These are phyloP conservation scores for Tetrahymena borealis DNA, from an alignment of 73 alveolate species.

Conservation along the genomic window DNA sequence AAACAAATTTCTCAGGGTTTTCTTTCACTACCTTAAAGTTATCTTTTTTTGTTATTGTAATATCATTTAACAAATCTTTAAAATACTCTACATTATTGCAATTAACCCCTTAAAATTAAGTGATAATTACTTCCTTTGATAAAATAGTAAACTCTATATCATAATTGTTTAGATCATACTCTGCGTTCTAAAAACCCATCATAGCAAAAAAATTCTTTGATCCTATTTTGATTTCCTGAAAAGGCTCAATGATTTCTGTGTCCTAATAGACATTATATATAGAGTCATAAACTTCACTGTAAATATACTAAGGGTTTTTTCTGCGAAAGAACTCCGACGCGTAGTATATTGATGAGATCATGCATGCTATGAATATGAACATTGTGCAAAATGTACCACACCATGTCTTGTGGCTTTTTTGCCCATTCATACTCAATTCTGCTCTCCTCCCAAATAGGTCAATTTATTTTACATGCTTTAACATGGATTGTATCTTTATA, in stretches of 20 bases:
- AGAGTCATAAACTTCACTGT: not conserved
- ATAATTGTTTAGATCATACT: not conserved
- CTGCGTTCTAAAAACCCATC: not conserved
- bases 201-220: not conserved
- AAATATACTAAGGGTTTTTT: not conserved
- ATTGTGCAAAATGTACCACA: not conserved
- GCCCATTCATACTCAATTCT: not conserved
- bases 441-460: not conserved
- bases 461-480: too few relatives aligned
- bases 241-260: not conserved
- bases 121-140: not conserved
- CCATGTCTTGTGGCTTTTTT: not conserved
- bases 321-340: not conserved
- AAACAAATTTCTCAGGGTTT: not conserved
- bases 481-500: too few relatives aligned
- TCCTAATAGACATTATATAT: not conserved
- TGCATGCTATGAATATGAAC: not conserved
- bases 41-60: not conserved
- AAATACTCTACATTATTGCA: not conserved
- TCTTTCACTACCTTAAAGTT: not conserved
- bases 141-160: not conserved
- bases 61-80: not conserved
- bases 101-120: not conserved
- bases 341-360: not conserved
- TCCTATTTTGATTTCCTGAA: not conserved